Evolutionary conservation across 306 rosid species (phyloP).

Genomic region (Lathyrus tuberosus): DNA sequence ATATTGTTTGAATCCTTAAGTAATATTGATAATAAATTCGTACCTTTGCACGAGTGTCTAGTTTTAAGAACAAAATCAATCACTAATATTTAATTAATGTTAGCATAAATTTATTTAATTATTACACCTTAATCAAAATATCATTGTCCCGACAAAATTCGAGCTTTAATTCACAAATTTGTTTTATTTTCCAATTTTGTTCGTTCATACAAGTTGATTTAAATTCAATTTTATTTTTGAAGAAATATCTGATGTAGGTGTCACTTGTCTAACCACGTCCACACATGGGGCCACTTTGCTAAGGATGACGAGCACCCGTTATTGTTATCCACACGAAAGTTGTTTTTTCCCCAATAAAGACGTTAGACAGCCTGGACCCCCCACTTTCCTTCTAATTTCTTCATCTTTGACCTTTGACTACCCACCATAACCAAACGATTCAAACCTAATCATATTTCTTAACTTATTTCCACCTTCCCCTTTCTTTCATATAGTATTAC

Average conservation of each 20-base stretch:
- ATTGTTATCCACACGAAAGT: constrained; percentile 62
- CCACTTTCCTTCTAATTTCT: constrained; percentile 56
- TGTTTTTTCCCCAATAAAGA: constrained; percentile 47
- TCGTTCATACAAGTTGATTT: background rate
- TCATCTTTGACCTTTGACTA: constrained; percentile 90
- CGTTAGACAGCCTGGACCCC: constrained; percentile 77
- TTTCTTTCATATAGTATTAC: constrained; percentile 19
- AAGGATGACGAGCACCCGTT: constrained; percentile 32
- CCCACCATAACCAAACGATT: constrained; percentile 47
- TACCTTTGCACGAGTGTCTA: no score
- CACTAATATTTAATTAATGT: no score
- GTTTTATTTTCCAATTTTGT: background rate
- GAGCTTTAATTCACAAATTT: background rate
- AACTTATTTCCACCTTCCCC: constrained; percentile 37
- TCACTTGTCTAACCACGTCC: constrained; percentile 38
- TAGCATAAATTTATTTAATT: background rate
- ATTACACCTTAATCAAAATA: background rate
- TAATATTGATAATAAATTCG: no score
- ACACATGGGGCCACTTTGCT: constrained; percentile 44
- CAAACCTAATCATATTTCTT: constrained; percentile 39
- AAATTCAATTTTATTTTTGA: background rate
- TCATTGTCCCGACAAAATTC: background rate
- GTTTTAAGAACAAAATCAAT: no score
- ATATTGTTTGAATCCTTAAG: no score
- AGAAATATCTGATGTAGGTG: constrained; percentile 38